These are phyloP conservation scores for Histomonas meleagridis DNA, from an alignment of 208 protist genomes.

Conservation along the genomic window DNA sequence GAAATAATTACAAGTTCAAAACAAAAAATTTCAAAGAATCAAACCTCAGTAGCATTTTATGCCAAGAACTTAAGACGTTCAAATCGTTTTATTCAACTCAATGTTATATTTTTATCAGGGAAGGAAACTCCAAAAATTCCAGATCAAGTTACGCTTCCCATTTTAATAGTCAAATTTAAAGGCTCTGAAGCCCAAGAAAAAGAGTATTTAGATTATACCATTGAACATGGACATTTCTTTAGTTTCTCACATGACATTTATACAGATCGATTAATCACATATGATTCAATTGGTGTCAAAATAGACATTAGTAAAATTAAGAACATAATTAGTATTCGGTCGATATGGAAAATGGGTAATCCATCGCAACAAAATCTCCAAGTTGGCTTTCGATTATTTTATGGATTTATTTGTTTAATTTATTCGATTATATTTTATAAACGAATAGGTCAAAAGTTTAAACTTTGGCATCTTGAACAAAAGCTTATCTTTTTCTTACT, in stretches of 20 bases:
- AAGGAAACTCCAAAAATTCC: background rate
- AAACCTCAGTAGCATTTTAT: background rate
- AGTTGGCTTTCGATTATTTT: background rate
- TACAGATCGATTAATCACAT: background rate
- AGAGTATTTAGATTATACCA: background rate
- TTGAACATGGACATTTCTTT: background rate
- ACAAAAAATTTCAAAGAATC: background rate
- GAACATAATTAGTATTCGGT: background rate
- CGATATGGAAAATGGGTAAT: background rate
- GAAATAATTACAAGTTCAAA: background rate
- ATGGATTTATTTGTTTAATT: background rate
- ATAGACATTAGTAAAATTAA: background rate
- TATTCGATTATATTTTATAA: background rate
- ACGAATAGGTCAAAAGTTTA: background rate
- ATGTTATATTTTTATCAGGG: background rate
- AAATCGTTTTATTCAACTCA: background rate
- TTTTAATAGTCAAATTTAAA: background rate
- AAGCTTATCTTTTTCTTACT: background rate
- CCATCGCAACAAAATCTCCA: background rate
- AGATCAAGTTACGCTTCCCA: background rate
- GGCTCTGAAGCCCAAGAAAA: background rate
- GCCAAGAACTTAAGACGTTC: background rate
- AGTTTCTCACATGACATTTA: background rate
- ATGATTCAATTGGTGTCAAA: background rate
- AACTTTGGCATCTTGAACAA: slow-evolving; percentile 25